phyloP scores from a whole-genome alignment of 257 asterid species.

The Jaltomata sinuosa region DNA sequence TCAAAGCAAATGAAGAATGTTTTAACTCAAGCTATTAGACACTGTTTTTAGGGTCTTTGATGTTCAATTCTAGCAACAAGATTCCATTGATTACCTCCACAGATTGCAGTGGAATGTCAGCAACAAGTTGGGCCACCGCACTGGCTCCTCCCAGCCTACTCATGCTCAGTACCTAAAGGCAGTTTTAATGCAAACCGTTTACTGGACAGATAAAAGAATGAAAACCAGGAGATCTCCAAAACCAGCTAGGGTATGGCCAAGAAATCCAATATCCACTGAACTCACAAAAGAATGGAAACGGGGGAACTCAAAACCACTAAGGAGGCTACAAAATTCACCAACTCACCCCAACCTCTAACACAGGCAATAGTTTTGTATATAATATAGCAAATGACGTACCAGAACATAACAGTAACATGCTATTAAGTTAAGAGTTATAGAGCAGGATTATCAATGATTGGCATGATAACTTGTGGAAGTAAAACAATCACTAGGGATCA shows the following conservation, averaged over 20 bases:
- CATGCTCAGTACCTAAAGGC: conserved; percentile 68
- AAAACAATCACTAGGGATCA: not conserved
- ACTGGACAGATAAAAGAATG: not conserved
- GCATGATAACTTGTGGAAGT: not conserved
- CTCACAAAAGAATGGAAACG: not conserved
- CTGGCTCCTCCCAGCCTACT: conserved; percentile 89
- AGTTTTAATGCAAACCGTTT: not conserved
- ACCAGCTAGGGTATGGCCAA: not conserved
- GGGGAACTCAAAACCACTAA: not conserved
- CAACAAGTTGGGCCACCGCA: conserved; percentile 83
- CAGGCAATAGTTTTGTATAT: not conserved
- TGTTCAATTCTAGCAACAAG: not conserved
- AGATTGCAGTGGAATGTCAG: conserved; percentile 67
- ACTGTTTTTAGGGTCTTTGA: not conserved
- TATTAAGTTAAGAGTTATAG: not conserved
- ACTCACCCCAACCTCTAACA: not conserved
- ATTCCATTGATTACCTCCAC: conserved; percentile 42
- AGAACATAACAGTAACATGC: not conserved
- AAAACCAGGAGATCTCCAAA: not conserved
- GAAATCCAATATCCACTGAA: not conserved
- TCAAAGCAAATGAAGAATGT: not conserved
- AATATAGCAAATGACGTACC: not conserved
- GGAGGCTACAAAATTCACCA: not conserved
- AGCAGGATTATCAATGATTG: not conserved
- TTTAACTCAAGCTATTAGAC: not conserved